A percentile compares a stretch with the other conserved stretches of the same genome.
These are phyloP conservation scores for Vanrija sp. DNA, from an alignment of 1,284 basidiomycete genomes.

Conservation along the genomic window DNA sequence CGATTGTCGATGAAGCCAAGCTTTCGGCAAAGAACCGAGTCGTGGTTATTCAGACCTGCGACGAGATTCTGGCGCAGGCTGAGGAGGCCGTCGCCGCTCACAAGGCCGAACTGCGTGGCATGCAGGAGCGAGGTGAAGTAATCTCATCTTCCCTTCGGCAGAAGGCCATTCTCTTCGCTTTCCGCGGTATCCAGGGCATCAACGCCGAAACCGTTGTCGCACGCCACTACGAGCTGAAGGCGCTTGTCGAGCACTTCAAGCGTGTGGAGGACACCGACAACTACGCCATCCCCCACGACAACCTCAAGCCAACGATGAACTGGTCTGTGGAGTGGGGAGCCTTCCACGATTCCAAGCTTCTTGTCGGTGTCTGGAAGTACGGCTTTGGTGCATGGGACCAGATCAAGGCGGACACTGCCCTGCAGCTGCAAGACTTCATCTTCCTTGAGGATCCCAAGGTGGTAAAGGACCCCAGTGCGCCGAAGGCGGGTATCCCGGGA, in stretches of 20 bases:
- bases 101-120: conserved; percentile 70
- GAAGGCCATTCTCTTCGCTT: conserved; percentile 90
- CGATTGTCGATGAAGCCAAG: conserved; percentile 89
- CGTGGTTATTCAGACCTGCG: conserved; percentile 84
- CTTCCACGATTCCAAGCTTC: conserved; percentile 86
- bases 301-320: conserved; percentile 86
- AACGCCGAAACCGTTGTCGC: conserved; percentile 96
- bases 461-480: conserved; percentile 33
- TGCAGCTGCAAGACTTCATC: conserved; percentile 86
- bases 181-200: conserved; percentile 84
- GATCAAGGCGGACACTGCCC: conserved; percentile 68
- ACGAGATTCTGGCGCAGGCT: conserved; percentile 87
- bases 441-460: conserved; percentile 96
- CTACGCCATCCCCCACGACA: conserved; percentile 86
- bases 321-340: conserved; percentile 96
- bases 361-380: conserved; percentile 88
- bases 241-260: conserved; percentile 77
- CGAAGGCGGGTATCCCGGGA: conserved; percentile 65
- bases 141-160: conserved; percentile 51
- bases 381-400: conserved; percentile 97
- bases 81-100: conserved; percentile 78
- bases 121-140: conserved; percentile 76
- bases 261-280: conserved; percentile 63
- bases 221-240: conserved; percentile 81
- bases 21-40: conserved; percentile 90